These are phyloP conservation scores for Osmozyma mogii DNA, from an alignment of 805 yeast genomes.

Conservation along the genomic window DNA sequence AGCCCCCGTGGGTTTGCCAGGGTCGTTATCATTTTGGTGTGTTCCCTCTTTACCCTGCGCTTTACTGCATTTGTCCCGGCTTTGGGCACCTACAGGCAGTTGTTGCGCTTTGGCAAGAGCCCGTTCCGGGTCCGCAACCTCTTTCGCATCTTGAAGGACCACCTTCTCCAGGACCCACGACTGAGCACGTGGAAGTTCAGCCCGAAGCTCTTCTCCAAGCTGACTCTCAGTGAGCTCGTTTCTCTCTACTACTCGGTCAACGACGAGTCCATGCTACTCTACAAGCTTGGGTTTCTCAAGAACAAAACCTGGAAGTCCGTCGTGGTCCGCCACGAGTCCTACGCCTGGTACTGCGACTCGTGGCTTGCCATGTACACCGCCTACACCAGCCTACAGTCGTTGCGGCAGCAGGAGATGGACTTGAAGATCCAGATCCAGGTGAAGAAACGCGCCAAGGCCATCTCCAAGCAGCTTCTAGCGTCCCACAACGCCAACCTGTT, in stretches of 20 bases:
- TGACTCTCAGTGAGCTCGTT: conserved; percentile 42
- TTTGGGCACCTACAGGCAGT: conserved; percentile 53
- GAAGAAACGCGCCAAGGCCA: conserved; percentile 41
- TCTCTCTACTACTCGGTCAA: conserved; percentile 56
- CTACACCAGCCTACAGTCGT: conserved; percentile 32
- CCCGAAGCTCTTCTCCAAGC: conserved; percentile 28
- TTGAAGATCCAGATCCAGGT: conserved; percentile 54
- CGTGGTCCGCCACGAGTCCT: conserved; percentile 50
- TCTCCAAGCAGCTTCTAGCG: conserved; percentile 33
- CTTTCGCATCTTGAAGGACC: conserved; percentile 20
- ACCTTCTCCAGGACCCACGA: conserved; percentile 7
- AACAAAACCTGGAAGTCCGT: conserved; percentile 28
- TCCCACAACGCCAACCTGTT: conserved; percentile 2
- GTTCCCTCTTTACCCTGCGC: conserved; percentile 33
- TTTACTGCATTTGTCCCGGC: conserved; percentile 39
- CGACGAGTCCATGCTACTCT: conserved; percentile 55
- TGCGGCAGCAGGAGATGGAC: conserved; percentile 43
- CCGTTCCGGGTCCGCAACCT: conserved; percentile 48
- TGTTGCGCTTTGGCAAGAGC: conserved; percentile 61
- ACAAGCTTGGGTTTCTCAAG: conserved; percentile 42
- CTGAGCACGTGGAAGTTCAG: conserved; percentile 8
- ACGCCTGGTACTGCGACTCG: conserved; percentile 65
- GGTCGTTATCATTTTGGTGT: conserved; percentile 25
- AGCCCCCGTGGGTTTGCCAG: conserved; percentile 32
- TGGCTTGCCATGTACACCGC: conserved; percentile 48